These are phyloP conservation scores for Hymenoscyphus infarciens DNA, from an alignment of 2,329 filamentous ascomycete species.

Conservation along the genomic window DNA sequence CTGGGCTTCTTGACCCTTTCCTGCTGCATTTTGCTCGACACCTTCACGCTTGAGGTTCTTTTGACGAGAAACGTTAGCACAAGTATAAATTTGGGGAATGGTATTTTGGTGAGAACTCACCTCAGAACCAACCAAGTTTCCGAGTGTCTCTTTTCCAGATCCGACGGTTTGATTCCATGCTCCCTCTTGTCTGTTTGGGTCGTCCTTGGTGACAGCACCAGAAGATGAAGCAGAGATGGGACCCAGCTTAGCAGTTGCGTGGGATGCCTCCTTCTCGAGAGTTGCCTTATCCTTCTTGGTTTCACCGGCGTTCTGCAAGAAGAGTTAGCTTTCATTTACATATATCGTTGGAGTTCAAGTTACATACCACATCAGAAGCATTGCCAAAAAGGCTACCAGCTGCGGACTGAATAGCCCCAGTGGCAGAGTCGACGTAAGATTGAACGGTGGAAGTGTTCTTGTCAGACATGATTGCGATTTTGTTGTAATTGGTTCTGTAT, in stretches of 20 bases:
- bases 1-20: conserved; percentile 76
- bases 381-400: conserved; percentile 72
- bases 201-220: conserved; percentile 68
- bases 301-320: conserved; percentile 27
- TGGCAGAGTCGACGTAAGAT: conserved; percentile 70
- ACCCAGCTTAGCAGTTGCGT: conserved; percentile 71
- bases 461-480: conserved; percentile 44
- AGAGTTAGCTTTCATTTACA: background rate
- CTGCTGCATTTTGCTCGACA: conserved; percentile 72
- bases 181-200: conserved; percentile 67
- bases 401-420: conserved; percentile 68
- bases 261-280: conserved; percentile 68
- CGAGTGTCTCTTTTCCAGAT: conserved; percentile 76
- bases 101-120: conserved; percentile 38
- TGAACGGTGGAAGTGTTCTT: conserved; percentile 68
- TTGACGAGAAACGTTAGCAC: conserved; percentile 6
- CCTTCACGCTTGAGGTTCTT: conserved; percentile 69
- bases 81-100: background rate
- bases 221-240: conserved; percentile 65
- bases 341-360: background rate
- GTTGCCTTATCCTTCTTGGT: conserved; percentile 62
- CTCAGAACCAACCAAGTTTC: conserved; percentile 72
- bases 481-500: conserved; percentile 14
- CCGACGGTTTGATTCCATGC: conserved; percentile 89
- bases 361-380: conserved; percentile 56